Percentiles rank a stretch among this genome's conserved stretches.
These are phyloP conservation scores for peach (Prunus persica) DNA, from an alignment of 306 rosid species.

Conservation along the genomic window Prunus_persica_NCBIv2 NC_034009.1:32149001-32149500, in stretches of 20 bases:
- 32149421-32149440: constrained; percentile 36
- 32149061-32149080: constrained; percentile 23
- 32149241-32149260: constrained; percentile 33
- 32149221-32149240: constrained; percentile 14
- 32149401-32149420: constrained; percentile 33
- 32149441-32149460: constrained; percentile 25
- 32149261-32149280: constrained; percentile 44
- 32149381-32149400: constrained; percentile 45
- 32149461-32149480: constrained; percentile 29
- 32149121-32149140: constrained; percentile 37
- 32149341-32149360: constrained; percentile 24
- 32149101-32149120: constrained; percentile 32
- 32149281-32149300: constrained; percentile 39
- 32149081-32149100: constrained; percentile 36
- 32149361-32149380: constrained; percentile 13
- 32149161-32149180: constrained; percentile 48
- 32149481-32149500: constrained; percentile 11
- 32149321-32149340: constrained; percentile 13
- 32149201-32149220: constrained; percentile 25
- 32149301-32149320: constrained; percentile 10
- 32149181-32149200: constrained; percentile 39
- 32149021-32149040: constrained; percentile 37
- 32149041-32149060: constrained; percentile 62
- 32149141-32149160: constrained; percentile 56
- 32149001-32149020: constrained; percentile 16